A percentile compares a stretch with the other conserved stretches of the same genome.
These are phyloP conservation scores for Podila verticillata DNA, from an alignment of 192 early-diverging fungal species.

Conservation along the genomic window DNA sequence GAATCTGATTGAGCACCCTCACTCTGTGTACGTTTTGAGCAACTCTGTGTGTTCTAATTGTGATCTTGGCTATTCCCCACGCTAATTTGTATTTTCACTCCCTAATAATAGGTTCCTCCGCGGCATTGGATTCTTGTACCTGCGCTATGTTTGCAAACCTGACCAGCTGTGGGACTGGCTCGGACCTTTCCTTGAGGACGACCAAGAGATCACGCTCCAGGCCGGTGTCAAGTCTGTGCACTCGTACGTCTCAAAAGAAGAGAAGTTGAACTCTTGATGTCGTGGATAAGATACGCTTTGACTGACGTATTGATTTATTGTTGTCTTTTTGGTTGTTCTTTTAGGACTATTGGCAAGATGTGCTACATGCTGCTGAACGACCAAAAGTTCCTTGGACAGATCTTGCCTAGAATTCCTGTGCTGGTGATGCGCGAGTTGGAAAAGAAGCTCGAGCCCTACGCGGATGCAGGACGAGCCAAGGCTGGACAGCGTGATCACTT, in stretches of 20 bases:
- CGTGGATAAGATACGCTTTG: too few relatives aligned
- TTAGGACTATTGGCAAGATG: constrained; percentile 81
- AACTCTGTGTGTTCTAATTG: background rate
- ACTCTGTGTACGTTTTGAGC: constrained; percentile 71
- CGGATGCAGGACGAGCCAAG: constrained; percentile 35
- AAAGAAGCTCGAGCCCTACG: constrained; percentile 67
- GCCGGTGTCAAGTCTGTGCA: constrained; percentile 64
- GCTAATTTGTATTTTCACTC: background rate
- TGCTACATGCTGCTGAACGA: constrained; percentile 73
- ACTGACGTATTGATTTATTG: background rate
- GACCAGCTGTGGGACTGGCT: constrained; percentile 84
- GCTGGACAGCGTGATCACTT: constrained; percentile 42
- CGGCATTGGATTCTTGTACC: constrained; percentile 81
- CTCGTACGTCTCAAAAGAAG: constrained; percentile 56
- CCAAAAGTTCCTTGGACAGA: constrained; percentile 81
- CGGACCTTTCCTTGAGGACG: constrained; percentile 80
- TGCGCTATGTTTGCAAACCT: constrained; percentile 84
- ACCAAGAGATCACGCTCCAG: constrained; percentile 73
- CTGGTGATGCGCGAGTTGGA: constrained; percentile 80
- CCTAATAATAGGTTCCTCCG: constrained; percentile 70
- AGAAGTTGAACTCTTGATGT: too few relatives aligned
- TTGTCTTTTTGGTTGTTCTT: background rate
- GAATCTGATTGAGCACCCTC: constrained; percentile 75
- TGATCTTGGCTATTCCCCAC: background rate
- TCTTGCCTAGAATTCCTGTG: constrained; percentile 85